Percentiles rank a stretch among this genome's conserved stretches.
Conservation (phyloP, 129 eudicot genomes). For the Sambucus nigra region DNA sequence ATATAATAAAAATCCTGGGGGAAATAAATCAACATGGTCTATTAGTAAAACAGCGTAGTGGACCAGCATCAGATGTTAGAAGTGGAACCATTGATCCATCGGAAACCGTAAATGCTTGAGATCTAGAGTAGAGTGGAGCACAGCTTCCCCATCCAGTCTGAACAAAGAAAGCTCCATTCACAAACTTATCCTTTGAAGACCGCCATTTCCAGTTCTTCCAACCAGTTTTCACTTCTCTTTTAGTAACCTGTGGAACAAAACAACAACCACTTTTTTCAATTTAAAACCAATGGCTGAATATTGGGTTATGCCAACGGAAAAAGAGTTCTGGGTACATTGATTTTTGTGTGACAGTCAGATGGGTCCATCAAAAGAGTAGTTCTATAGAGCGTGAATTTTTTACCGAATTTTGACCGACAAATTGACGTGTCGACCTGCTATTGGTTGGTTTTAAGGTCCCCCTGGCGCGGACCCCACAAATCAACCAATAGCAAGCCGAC, state of each 20-base stretch:
- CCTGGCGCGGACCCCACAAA: no score
- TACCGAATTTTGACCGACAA: no score
- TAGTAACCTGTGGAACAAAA: constrained; percentile 41
- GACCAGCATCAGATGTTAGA: constrained; percentile 52
- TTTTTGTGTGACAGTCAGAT: no score
- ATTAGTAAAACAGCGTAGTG: constrained; percentile 25
- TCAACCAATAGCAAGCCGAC: no score
- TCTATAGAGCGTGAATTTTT: no score
- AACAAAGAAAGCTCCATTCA: constrained; percentile 57
- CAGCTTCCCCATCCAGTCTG: constrained; percentile 59
- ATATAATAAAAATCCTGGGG: neutral
- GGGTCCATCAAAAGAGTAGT: no score
- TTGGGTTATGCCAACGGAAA: no score
- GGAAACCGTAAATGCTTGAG: constrained; percentile 43
- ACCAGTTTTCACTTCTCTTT: constrained; percentile 42
- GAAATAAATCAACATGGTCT: constrained; percentile 28
- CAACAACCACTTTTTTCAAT: no score
- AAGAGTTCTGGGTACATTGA: no score
- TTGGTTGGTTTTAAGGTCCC: no score
- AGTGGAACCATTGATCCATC: constrained; percentile 45
- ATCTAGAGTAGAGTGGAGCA: constrained; percentile 30
- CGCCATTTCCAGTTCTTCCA: constrained; percentile 81
- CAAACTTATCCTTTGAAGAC: constrained; percentile 44
- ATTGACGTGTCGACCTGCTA: no score
- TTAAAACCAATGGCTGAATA: no score